Percentiles rank a stretch among this genome's conserved stretches.
phyloP scores from a whole-genome alignment of 768 basidiomycete genomes.

The Mycena vulgaris region DNA sequence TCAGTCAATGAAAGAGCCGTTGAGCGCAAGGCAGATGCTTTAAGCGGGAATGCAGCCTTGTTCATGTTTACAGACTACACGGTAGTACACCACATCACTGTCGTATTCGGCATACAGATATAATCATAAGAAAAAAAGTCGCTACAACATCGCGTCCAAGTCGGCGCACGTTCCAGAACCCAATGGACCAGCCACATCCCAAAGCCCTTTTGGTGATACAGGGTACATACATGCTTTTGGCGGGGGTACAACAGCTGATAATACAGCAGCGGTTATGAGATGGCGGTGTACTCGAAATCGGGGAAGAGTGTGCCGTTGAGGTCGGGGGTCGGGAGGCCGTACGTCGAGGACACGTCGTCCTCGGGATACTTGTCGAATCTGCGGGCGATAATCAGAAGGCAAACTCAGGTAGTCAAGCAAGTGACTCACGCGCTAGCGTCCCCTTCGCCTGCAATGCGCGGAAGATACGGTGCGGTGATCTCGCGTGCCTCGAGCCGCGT shows the following conservation, averaged over 20 bases:
- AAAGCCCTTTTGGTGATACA: slow-evolving; percentile 39
- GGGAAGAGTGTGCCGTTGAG: slow-evolving; percentile 66
- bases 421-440: slow-evolving; percentile 91
- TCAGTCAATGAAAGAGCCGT: too few relatives aligned
- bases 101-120: background rate
- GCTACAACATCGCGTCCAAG: background rate
- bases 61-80: too few relatives aligned
- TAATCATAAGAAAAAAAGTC: slow-evolving; percentile 14
- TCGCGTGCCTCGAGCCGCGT: slow-evolving; percentile 83
- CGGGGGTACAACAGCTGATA: background rate
- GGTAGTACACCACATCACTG: too few relatives aligned
- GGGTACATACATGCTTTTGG: slow-evolving; percentile 24
- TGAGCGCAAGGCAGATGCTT: too few relatives aligned
- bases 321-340: slow-evolving; percentile 71
- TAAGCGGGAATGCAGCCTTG: too few relatives aligned
- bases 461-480: slow-evolving; percentile 96
- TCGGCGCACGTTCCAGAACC: slow-evolving; percentile 10
- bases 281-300: slow-evolving; percentile 81
- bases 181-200: slow-evolving; percentile 38
- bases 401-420: slow-evolving; percentile 6
- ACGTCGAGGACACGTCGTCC: slow-evolving; percentile 72
- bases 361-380: slow-evolving; percentile 89
- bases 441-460: slow-evolving; percentile 92
- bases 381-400: slow-evolving; percentile 30
- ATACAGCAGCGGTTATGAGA: slow-evolving; percentile 5